A percentile compares a stretch with the other conserved stretches of the same genome.
Conservation (phyloP, 1,139 yeast genomes). For the Blastobotrys niveus region DNA sequence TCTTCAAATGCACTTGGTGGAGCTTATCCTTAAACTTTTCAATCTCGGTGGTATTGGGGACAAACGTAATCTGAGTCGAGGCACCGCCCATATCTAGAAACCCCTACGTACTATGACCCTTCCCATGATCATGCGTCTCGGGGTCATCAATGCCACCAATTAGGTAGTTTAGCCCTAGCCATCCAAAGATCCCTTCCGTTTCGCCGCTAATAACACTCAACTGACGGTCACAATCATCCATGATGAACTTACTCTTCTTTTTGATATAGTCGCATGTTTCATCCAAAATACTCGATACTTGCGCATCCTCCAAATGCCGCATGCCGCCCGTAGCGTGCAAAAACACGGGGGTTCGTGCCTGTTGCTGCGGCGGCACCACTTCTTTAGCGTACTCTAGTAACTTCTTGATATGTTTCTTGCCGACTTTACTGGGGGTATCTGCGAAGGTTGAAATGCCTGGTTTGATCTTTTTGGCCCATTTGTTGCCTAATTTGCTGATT, state of each 20-base stretch:
- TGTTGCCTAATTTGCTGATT: constrained; percentile 40
- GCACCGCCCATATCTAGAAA: constrained; percentile 87
- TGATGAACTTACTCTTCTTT: constrained; percentile 48
- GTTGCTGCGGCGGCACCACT: constrained; percentile 61
- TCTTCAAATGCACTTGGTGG: constrained; percentile 45
- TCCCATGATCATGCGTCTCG: constrained; percentile 45
- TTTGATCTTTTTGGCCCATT: constrained; percentile 55
- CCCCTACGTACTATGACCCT: constrained; percentile 59
- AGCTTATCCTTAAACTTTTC: constrained; percentile 51
- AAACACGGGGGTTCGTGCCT: constrained; percentile 67
- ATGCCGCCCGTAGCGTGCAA: constrained; percentile 79
- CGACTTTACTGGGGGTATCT: constrained; percentile 46
- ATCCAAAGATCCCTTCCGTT: constrained; percentile 73
- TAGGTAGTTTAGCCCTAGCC: constrained; percentile 71
- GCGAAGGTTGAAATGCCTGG: constrained; percentile 66
- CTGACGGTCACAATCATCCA: constrained; percentile 49
- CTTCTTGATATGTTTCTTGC: constrained; percentile 50
- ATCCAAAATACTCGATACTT: constrained; percentile 48
- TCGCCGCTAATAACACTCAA: constrained; percentile 70
- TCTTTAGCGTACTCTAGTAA: constrained; percentile 50
- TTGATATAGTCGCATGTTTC: constrained; percentile 53
- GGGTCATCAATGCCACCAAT: constrained; percentile 54
- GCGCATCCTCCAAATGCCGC: constrained; percentile 53
- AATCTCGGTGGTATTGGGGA: constrained; percentile 55
- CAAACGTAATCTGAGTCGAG: constrained; percentile 76